Base-by-base conservation (phyloP, 495 filamentous ascomycete species). In the Pyrenula aspistea region DNA sequence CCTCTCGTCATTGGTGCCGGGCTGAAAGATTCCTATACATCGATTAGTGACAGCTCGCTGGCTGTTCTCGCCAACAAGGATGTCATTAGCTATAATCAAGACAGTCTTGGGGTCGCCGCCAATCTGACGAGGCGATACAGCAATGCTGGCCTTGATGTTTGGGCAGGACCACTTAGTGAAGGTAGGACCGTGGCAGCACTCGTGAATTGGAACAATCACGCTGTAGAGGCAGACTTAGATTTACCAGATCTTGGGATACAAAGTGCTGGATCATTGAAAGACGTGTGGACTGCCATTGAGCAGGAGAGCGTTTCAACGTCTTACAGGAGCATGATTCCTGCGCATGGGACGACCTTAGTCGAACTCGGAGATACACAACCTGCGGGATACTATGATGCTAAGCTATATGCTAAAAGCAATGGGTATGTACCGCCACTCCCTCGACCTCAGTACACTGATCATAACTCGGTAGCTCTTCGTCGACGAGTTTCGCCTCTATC, bases 81-180 rank as follows among this genome's bases (percentile, higher is more conserved):
- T 48, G 68, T 79, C 23, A 70, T 83, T 53, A 68, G 64, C 0
- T 74, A 77, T 60, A 81, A 78, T 57, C 79, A 83, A 61, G 81
- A 82, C 57, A 47, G 67, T 2, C 62, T 80, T 0, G 79, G 74
- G 15, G 65, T 69, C 24, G 72, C 76, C 55, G 77, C 72, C 12
- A 68, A 59, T 24, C 23, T 72, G 22, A 59, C 52, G 1, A 59
- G 69, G 2, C 57, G 71, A 0, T 74, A 66, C 63, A 66, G 72
- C 0, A 71, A 75, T 19, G 71, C 73, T 49, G 67, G 62, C 24
- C 76, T 71, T 60, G 76, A 81, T 22, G 68, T 78, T 12, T 80
- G 76, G 74, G 69, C 70, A 52, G 77, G 76, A 0, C 67, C 67
- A 11, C 64, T 80, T 25, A 70, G 69, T 0, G 68, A 63, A 2